Conservation (phyloP, 1,139 yeast species). For the Zygotorulaspora mrakii region DNA sequence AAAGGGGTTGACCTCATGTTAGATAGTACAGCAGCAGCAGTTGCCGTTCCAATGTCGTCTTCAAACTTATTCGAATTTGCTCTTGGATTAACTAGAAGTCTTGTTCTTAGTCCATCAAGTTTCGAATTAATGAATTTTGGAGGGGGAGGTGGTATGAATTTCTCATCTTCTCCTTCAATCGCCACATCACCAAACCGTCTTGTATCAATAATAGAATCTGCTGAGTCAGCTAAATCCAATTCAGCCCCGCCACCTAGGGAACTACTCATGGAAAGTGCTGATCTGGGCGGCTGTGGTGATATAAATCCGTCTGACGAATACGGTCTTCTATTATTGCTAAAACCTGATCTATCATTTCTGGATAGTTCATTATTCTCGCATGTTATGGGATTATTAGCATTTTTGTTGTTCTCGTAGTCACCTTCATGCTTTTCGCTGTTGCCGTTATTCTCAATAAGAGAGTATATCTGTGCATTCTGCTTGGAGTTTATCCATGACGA, state of each 20-base stretch:
- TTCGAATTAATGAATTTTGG: constrained; percentile 35
- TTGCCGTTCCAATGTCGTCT: constrained; percentile 31
- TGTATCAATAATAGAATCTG: background rate
- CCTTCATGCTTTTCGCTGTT: constrained; percentile 1
- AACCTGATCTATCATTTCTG: constrained; percentile 2
- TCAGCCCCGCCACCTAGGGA: constrained; percentile 11
- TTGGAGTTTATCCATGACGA: constrained; percentile 28
- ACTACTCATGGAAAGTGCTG: constrained; percentile 19
- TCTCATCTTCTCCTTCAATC: constrained; percentile 16
- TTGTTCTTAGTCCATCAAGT: constrained; percentile 31
- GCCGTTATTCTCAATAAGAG: constrained; percentile 18
- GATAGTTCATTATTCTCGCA: background rate
- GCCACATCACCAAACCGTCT: constrained; percentile 4
- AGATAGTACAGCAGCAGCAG: constrained; percentile 35
- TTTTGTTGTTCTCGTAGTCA: constrained; percentile 3
- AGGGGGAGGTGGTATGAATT: constrained; percentile 25
- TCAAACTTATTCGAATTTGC: constrained; percentile 15
- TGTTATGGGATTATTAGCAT: background rate
- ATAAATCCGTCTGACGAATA: constrained; percentile 7
- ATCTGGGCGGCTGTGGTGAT: constrained; percentile 17
- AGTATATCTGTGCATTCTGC: constrained; percentile 23
- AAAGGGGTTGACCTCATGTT: constrained; percentile 37
- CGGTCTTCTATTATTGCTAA: constrained; percentile 1
- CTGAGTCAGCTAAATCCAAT: constrained; percentile 1
- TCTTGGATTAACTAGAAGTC: constrained; percentile 28